Conservation (phyloP, 2,329 filamentous ascomycete genomes). For the Claviceps sp. region DNA sequence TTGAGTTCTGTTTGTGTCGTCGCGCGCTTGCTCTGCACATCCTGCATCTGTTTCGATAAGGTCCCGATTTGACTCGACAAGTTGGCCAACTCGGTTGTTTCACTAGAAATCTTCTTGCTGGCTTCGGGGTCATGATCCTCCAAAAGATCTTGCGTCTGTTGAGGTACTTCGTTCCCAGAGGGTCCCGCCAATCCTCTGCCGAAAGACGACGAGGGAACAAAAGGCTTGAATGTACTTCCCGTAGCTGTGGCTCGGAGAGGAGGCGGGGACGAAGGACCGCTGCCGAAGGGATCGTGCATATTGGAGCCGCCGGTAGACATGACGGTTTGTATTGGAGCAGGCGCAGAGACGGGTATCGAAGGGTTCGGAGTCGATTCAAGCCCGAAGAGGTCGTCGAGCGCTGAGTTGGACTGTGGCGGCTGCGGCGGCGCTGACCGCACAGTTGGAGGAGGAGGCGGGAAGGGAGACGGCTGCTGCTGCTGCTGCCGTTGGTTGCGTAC, state of each 20-base stretch:
- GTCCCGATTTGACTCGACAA: slow-evolving; percentile 91
- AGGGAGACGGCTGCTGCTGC: slow-evolving; percentile 9
- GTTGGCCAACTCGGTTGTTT: slow-evolving; percentile 87
- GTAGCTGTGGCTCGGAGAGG: slow-evolving; percentile 35
- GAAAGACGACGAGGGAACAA: slow-evolving; percentile 84
- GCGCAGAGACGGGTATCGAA: slow-evolving; percentile 21
- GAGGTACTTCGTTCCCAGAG: slow-evolving; percentile 49
- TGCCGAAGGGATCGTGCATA: slow-evolving; percentile 49
- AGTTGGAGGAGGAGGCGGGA: slow-evolving; percentile 23
- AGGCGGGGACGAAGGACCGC: slow-evolving; percentile 44
- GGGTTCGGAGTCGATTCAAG: slow-evolving; percentile 49
- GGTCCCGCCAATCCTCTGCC: slow-evolving; percentile 70
- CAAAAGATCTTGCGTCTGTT: slow-evolving; percentile 64
- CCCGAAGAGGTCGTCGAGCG: slow-evolving; percentile 86
- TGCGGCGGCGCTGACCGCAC: slow-evolving; percentile 33
- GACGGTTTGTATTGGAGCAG: slow-evolving; percentile 43
- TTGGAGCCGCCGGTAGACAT: slow-evolving; percentile 64
- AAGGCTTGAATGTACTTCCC: slow-evolving; percentile 63
- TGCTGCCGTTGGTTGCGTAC: slow-evolving; percentile 47
- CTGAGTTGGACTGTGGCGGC: slow-evolving; percentile 53
- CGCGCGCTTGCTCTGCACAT: slow-evolving; percentile 70
- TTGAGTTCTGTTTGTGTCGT: slow-evolving; percentile 70
- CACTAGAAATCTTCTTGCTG: slow-evolving; percentile 74
- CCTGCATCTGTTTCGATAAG: slow-evolving; percentile 85
- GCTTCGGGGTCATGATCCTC: slow-evolving; percentile 81